A percentile compares a stretch with the other conserved stretches of the same genome.
Evolutionary conservation across 306 rosid species (phyloP).

Genomic region (Cyamopsis tetragonoloba): DNA sequence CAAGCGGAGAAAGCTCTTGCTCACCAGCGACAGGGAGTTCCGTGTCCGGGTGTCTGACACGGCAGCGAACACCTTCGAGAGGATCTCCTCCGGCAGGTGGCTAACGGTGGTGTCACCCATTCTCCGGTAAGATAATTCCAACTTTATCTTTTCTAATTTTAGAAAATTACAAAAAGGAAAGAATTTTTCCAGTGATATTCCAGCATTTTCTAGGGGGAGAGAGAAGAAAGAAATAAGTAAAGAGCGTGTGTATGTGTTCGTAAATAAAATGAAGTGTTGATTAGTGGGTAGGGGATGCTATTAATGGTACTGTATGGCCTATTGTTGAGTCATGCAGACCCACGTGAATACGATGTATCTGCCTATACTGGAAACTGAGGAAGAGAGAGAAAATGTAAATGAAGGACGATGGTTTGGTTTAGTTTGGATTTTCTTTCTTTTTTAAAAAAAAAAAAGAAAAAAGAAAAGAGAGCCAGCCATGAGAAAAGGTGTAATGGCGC

Average conservation of each 20-base stretch:
- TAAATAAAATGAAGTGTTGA: not conserved
- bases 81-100: conserved; percentile 72
- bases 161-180: not conserved
- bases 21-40: conserved; percentile 61
- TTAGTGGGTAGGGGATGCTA: not conserved
- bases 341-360: conserved; percentile 46
- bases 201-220: not conserved
- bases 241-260: not conserved
- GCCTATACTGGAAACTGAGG: not conserved
- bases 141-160: not conserved
- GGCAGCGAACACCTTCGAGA: conserved; percentile 39
- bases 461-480: too few species aligned
- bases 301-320: not conserved
- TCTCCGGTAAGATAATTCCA: not conserved
- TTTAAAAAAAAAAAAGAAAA: too few species aligned
- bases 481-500: not conserved
- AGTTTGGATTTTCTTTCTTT: too few species aligned
- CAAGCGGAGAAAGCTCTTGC: conserved; percentile 41
- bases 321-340: conserved; percentile 34
- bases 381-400: not conserved
- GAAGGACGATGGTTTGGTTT: not conserved
- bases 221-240: not conserved
- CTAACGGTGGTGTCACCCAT: conserved; percentile 30
- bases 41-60: conserved; percentile 64
- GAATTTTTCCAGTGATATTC: not conserved